phyloP scores from a whole-genome alignment of 2,329 filamentous ascomycete species.

The Talaromyces sp. region DNA sequence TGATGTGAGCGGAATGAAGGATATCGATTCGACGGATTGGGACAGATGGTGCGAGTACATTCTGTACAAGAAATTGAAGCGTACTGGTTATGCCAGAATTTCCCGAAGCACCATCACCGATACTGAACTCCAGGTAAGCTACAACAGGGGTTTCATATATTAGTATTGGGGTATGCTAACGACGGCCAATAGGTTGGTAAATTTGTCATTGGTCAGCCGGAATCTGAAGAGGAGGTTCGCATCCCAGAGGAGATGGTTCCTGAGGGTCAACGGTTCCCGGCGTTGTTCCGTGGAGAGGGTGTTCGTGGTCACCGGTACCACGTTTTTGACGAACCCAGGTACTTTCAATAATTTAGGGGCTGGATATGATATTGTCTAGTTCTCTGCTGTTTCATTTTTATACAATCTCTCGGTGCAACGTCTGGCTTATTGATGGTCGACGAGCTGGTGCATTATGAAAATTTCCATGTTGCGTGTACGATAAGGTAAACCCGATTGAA shows the following conservation, averaged over 20 bases:
- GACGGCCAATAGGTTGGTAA: constrained; percentile 65
- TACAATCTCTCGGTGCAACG: background rate
- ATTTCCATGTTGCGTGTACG: background rate
- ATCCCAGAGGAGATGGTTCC: constrained; percentile 73
- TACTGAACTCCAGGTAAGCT: constrained; percentile 81
- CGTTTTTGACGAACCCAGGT: constrained; percentile 89
- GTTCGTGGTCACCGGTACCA: constrained; percentile 90
- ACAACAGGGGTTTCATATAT: background rate
- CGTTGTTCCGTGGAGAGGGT: constrained; percentile 77
- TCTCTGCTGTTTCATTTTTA: background rate
- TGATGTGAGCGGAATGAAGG: constrained; percentile 82
- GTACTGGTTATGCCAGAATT: constrained; percentile 85
- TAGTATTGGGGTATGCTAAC: background rate
- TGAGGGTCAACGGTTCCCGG: constrained; percentile 77
- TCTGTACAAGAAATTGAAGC: constrained; percentile 81
- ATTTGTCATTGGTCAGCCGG: constrained; percentile 75
- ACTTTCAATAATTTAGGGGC: constrained; percentile 46
- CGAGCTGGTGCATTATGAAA: background rate
- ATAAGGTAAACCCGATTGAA: background rate
- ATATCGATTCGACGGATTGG: constrained; percentile 90
- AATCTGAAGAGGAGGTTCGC: constrained; percentile 63
- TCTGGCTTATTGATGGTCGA: background rate
- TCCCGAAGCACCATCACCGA: constrained; percentile 91
- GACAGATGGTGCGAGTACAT: constrained; percentile 99
- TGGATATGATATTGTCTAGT: background rate